phyloP scores from a whole-genome alignment of 2,329 filamentous ascomycete genomes.

The Remersonia thermophila region DNA sequence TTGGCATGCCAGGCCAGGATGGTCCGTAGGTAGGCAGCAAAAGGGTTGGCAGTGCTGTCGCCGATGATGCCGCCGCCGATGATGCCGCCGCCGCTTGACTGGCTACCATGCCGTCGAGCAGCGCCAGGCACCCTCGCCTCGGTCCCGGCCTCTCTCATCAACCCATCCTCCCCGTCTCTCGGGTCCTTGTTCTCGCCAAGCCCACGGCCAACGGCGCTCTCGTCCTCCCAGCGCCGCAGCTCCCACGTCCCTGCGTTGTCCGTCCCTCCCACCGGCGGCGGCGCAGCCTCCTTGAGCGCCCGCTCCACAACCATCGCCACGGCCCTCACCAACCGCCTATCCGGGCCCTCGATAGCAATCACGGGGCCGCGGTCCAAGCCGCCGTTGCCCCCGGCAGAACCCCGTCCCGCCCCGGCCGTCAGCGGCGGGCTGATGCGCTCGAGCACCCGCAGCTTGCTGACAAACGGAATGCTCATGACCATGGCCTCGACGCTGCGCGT shows the following conservation, averaged over 20 bases:
- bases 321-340: slow-evolving; percentile 34
- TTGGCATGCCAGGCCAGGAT: slow-evolving; percentile 65
- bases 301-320: slow-evolving; percentile 54
- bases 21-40: slow-evolving; percentile 51
- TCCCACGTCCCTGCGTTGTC: too few relatives aligned
- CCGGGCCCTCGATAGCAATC: slow-evolving; percentile 70
- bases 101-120: slow-evolving; percentile 1
- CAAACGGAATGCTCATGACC: slow-evolving; percentile 62
- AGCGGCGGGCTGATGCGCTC: slow-evolving; percentile 63
- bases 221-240: slow-evolving; percentile 6
- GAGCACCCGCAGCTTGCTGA: slow-evolving; percentile 66
- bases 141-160: slow-evolving; percentile 13
- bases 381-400: slow-evolving; percentile 16
- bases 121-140: too few relatives aligned
- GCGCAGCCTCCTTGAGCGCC: slow-evolving; percentile 35
- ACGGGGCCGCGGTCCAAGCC: slow-evolving; percentile 52
- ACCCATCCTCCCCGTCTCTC: slow-evolving; percentile 1
- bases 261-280: too few relatives aligned
- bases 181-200: neutral
- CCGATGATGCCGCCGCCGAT: slow-evolving; percentile 17
- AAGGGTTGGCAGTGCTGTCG: slow-evolving; percentile 20
- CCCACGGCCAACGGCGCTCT: neutral
- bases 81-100: slow-evolving; percentile 5
- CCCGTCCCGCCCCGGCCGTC: slow-evolving; percentile 17
- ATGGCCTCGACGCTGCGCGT: slow-evolving; percentile 48